Evolutionary conservation across 1,139 yeast species (phyloP).

Genomic region (Candida albicans): DNA sequence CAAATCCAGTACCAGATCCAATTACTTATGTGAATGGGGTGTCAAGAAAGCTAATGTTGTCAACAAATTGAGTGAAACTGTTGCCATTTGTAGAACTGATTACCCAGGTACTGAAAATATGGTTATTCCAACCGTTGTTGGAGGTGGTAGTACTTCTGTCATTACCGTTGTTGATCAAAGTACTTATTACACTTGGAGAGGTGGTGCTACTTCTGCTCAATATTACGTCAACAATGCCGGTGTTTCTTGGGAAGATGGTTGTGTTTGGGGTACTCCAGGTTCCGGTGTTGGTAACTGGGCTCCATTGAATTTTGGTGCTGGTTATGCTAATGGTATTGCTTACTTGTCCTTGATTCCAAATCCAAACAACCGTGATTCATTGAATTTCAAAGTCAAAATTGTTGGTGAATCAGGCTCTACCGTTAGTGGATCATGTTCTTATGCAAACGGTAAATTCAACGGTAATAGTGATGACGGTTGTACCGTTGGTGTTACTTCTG

Average conservation of each 20-base stretch:
- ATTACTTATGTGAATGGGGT: constrained; percentile 81
- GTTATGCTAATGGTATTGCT: constrained; percentile 58
- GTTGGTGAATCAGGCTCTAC: constrained; percentile 55
- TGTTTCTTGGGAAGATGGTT: constrained; percentile 68
- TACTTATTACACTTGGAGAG: constrained; percentile 64
- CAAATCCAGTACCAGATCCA: constrained; percentile 58
- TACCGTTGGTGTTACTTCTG: constrained; percentile 68
- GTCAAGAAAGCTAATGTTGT: constrained; percentile 58
- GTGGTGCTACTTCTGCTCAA: constrained; percentile 69
- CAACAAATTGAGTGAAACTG: constrained; percentile 53
- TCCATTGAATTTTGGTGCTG: constrained; percentile 78
- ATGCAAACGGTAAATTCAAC: constrained; percentile 61
- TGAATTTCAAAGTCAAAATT: constrained; percentile 70
- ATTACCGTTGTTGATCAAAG: constrained; percentile 67
- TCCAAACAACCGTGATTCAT: constrained; percentile 65
- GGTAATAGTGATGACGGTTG: constrained; percentile 74
- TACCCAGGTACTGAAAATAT: constrained; percentile 89
- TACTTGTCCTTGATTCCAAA: constrained; percentile 80
- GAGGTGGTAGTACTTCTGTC: constrained; percentile 56
- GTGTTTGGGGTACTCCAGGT: constrained; percentile 71
- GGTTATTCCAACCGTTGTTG: constrained; percentile 75
- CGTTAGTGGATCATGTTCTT: constrained; percentile 62
- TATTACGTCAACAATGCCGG: constrained; percentile 83
- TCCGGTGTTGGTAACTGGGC: constrained; percentile 83
- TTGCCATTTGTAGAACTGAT: constrained; percentile 83